Evolutionary conservation across 2,329 filamentous ascomycete genomes (phyloP), one percentile per base, ranked within the genome.

Genomic region (Aspergillus pseudoglaucus): DNA sequence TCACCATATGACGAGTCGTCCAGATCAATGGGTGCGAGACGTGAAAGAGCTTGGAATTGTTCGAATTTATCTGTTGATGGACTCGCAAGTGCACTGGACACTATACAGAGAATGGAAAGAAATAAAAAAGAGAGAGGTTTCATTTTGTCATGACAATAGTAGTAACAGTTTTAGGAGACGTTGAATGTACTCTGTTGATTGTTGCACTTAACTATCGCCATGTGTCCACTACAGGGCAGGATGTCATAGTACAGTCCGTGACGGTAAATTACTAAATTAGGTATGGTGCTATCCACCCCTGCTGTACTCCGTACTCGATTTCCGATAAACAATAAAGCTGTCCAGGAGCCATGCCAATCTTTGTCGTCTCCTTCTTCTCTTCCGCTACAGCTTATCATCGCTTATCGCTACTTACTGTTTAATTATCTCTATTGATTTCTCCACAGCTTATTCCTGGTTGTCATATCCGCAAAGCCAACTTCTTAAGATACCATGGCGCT

Each of bases 1-100:
- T 87, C 80, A 57, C 80, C 78, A 76, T 93, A 98, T 42, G 78
- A 75, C 20, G 73, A 71, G 67, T 95, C 90, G 67, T 84, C 79
- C 57, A 98, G 82, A 73, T 88, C 88, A 64, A 95, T 61, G 4
- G 90, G 85, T 22, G 79, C 71, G 3, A 80, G 79, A 49, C 84
- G 77, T 49, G 85, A 76, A 66, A 90, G 83, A 55, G 80, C 65
- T 64, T 85, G 82, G 72, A 83, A 91, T 50, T 81, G 77, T 53
- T 79, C 67, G 74, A 91, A 95, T 61, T 80, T 82, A 66, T 88
- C 81, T 52, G 64, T 71, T 10, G 77, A 63, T 66, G 86, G 83
- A 64, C 85, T 86, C 25, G 59, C 60, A 25, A 68, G 41, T 14
- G 60, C 56, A 37, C 58, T 48, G 23, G 59, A 54, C 49, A 63